Evolutionary conservation across 2,329 filamentous ascomycete species (phyloP).

Genomic region (Aspergillus sp.): DNA sequence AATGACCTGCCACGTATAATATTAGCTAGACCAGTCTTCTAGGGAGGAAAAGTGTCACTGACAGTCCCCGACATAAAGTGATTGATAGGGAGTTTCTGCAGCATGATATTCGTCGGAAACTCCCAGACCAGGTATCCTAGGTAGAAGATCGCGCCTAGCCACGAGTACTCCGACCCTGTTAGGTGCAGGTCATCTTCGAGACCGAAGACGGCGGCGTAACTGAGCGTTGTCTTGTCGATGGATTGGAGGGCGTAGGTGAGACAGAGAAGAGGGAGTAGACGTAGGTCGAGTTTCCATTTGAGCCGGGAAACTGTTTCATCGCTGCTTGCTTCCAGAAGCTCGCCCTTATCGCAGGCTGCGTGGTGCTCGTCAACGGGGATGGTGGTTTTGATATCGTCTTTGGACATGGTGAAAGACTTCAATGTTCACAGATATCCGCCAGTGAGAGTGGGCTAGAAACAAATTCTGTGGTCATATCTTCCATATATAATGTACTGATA

Average conservation of each 20-base stretch:
- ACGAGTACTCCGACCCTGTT: conserved; percentile 38
- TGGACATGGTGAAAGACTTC: not conserved
- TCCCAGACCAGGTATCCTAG: conserved; percentile 43
- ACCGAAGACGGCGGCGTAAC: conserved; percentile 53
- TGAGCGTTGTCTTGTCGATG: conserved; percentile 28
- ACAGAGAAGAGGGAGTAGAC: not conserved
- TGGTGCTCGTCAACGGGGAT: not conserved
- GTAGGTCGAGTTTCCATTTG: not conserved
- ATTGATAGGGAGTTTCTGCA: conserved; percentile 22
- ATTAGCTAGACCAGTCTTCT: not conserved
- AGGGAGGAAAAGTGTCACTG: too few relatives aligned
- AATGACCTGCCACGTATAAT: conserved; percentile 8
- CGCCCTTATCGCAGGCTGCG: not conserved
- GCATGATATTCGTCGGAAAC: conserved; percentile 25
- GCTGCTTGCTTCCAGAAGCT: too few relatives aligned
- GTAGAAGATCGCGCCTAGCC: conserved; percentile 45
- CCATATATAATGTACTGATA: too few relatives aligned
- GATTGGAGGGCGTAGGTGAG: not conserved
- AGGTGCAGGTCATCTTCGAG: conserved; percentile 48
- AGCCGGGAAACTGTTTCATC: not conserved
- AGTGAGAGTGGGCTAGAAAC: too few relatives aligned
- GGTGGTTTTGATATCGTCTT: not conserved
- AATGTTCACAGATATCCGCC: too few relatives aligned
- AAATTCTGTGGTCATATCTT: too few relatives aligned
- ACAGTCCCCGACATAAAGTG: not conserved